Evolutionary conservation across 805 yeast genomes (phyloP), one percentile per base, ranked within the genome.

Genomic region (Candida pseudofarinosa): DNA sequence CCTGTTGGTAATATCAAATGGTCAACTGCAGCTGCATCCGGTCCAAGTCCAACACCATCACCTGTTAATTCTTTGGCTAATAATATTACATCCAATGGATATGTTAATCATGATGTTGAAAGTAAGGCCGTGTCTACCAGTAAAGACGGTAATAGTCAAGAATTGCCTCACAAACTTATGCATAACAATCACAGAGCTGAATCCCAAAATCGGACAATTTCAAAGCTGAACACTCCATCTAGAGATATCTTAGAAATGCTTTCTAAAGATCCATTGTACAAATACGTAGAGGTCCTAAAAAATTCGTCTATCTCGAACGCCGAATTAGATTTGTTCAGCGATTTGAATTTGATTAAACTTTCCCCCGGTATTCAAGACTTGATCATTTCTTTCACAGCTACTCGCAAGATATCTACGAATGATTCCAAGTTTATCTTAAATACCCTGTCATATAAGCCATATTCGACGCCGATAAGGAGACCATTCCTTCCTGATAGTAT

Each of bases 1-100:
- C 79, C 80, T 6, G 67, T 74, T 6, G 79, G 79, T 12, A 78
- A 74, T 38, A 59, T 79, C 41, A 79, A 79, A 53, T 79, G 81
- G 69, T 69, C 83, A 0, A 65, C 79, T 1, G 80, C 80, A 4
- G 81, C 80, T 3, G 76, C 50, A 23, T 51, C 47, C 18, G 47
- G 49, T 10, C 42, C 41, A 18, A 32, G 14, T n/a, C 34, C 34
- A 6, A 23, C 28, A 23, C 28, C 28, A 10, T 23, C 28, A 10
- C 28, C 28, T 10, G 10, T 23, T 10, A 23, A 23, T 23, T 10
- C 6, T 10, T 23, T 10, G 28, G 28, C 10, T 23, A 6, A 7
- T 10, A 23, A 10, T 23, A 23, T 7, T 10, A 23, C 28, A 23
- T 23, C 28, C 10, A 23, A 23, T 23, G 28, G 28, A 23, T 23